Conservation (phyloP, 805 yeast species). For the Priceomyces medius region DNA sequence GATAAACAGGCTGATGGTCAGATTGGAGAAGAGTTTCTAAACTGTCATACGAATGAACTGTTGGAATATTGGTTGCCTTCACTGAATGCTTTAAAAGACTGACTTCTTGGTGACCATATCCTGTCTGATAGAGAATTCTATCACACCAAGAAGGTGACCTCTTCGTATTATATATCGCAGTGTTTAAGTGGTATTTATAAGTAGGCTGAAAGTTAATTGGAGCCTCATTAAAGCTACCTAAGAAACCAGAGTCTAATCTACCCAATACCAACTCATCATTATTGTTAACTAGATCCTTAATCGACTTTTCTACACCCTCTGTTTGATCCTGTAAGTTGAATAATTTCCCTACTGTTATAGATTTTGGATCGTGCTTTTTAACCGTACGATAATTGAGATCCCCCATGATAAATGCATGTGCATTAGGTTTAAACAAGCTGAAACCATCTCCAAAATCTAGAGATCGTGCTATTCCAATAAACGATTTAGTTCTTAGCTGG, state of each 20-base stretch:
- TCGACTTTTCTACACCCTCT: constrained; percentile 5
- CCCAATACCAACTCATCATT: constrained; percentile 54
- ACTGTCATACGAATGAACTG: constrained; percentile 47
- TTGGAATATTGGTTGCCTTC: constrained; percentile 13
- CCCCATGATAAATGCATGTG: constrained; percentile 75
- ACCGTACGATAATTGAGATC: constrained; percentile 78
- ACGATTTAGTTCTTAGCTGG: constrained; percentile 52
- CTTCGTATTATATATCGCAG: constrained; percentile 52
- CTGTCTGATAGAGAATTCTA: constrained; percentile 61
- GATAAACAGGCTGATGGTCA: constrained; percentile 79
- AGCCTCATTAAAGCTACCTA: constrained; percentile 67
- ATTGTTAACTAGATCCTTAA: constrained; percentile 22
- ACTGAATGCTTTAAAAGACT: background rate
- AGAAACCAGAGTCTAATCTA: constrained; percentile 42
- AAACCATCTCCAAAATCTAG: constrained; percentile 59
- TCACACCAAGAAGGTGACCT: constrained; percentile 92
- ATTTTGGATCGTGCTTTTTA: constrained; percentile 14
- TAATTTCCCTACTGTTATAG: constrained; percentile 17
- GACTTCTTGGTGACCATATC: constrained; percentile 22
- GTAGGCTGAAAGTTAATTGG: constrained; percentile 73
- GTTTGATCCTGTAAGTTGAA: constrained; percentile 24
- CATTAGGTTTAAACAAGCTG: constrained; percentile 48
- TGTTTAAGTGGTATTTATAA: constrained; percentile 60
- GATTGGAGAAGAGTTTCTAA: constrained; percentile 51
- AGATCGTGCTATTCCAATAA: constrained; percentile 48